Evolutionary conservation across 805 yeast genomes (phyloP).

Genomic region (Ogataea thermomethanolica): DNA sequence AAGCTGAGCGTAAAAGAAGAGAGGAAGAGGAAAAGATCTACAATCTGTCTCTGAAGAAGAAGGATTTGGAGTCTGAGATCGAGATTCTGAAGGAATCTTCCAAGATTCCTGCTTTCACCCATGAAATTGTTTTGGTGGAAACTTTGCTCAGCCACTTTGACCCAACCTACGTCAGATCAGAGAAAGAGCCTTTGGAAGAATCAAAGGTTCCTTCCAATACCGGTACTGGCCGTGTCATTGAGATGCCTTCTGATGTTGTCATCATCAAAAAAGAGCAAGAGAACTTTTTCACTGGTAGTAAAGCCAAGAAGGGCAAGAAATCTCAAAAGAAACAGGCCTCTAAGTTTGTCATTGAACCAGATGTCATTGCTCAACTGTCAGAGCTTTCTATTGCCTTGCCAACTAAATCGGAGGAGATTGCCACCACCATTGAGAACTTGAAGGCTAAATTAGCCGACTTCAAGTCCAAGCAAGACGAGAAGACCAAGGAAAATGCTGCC

Average conservation of each 20-base stretch:
- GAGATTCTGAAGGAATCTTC: slow-evolving; percentile 72
- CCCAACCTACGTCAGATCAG: slow-evolving; percentile 67
- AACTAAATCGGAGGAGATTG: slow-evolving; percentile 65
- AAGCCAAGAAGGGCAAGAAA: slow-evolving; percentile 48
- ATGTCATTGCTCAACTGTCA: slow-evolving; percentile 69
- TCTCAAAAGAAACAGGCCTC: slow-evolving; percentile 36
- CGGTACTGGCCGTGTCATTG: slow-evolving; percentile 45
- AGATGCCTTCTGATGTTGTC: slow-evolving; percentile 60
- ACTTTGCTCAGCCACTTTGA: slow-evolving; percentile 70
- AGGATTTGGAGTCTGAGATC: slow-evolving; percentile 51
- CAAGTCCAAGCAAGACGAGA: slow-evolving; percentile 71
- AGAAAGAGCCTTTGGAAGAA: slow-evolving; percentile 20
- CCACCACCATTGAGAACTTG: slow-evolving; percentile 60
- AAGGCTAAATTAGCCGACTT: slow-evolving; percentile 68
- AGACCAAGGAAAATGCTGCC: slow-evolving; percentile 71
- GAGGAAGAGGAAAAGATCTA: slow-evolving; percentile 60
- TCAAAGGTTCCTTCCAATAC: slow-evolving; percentile 16
- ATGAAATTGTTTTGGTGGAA: slow-evolving; percentile 75
- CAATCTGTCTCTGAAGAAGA: slow-evolving; percentile 50
- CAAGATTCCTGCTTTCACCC: slow-evolving; percentile 73
- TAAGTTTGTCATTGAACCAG: slow-evolving; percentile 75
- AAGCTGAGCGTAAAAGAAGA: slow-evolving; percentile 65
- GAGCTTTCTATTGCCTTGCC: slow-evolving; percentile 80
- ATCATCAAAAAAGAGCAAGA: slow-evolving; percentile 61
- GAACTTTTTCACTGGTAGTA: slow-evolving; percentile 52